Conservation (phyloP, 192 early-diverging fungal genomes). For the Backusella westeae region DNA sequence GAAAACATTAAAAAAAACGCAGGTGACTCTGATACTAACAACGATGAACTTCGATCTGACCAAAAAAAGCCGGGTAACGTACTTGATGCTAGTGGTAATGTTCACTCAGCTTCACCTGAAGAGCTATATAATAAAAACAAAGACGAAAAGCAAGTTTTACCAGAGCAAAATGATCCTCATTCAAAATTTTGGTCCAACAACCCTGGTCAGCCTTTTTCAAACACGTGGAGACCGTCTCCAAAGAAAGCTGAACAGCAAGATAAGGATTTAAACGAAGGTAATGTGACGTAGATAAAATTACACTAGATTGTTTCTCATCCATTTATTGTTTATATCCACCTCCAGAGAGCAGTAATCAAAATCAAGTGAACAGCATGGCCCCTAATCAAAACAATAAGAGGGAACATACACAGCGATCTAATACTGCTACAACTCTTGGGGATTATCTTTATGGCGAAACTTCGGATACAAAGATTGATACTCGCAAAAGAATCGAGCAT, state of each 20-base stretch:
- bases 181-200: constrained; percentile 10
- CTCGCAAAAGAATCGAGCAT: neutral
- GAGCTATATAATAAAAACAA: neutral
- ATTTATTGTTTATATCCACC: neutral
- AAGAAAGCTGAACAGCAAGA: neutral
- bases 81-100: neutral
- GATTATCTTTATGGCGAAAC: neutral
- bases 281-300: neutral
- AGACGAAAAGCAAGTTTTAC: neutral
- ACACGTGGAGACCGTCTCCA: neutral
- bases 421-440: neutral
- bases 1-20: neutral
- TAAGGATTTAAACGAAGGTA: neutral
- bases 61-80: constrained; percentile 6
- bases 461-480: neutral
- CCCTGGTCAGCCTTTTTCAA: neutral
- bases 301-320: neutral
- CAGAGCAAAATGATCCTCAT: neutral
- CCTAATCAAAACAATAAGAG: neutral
- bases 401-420: neutral
- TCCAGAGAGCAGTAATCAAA: neutral
- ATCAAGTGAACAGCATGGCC: neutral
- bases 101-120: neutral
- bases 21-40: neutral
- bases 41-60: neutral